These are phyloP conservation scores for Orbilia blumenaviensis DNA, from an alignment of 2,329 filamentous ascomycete genomes.

Conservation along the genomic window DNA sequence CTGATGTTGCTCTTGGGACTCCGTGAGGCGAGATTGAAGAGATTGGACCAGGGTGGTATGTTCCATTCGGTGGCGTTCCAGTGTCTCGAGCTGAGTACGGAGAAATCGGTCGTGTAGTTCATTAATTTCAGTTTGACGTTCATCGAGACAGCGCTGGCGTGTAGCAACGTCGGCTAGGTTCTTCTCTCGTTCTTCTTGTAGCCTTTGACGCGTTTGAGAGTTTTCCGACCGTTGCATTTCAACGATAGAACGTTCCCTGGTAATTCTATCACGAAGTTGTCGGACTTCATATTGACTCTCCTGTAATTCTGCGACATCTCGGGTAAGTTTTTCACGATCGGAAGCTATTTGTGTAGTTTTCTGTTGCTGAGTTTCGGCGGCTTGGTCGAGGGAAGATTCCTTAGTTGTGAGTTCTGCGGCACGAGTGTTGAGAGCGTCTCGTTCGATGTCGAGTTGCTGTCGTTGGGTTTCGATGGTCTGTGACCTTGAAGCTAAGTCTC, in stretches of 20 bases:
- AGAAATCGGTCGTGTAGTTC: conserved; percentile 40
- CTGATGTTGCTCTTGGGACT: conserved; percentile 27
- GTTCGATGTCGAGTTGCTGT: conserved; percentile 23
- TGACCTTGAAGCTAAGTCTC: conserved; percentile 18
- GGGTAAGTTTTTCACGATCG: conserved; percentile 4
- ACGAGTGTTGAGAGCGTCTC: conserved; percentile 2
- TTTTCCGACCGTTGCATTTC: conserved; percentile 42
- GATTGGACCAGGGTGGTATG: conserved; percentile 36
- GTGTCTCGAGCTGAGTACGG: conserved; percentile 40
- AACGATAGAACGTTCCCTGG: conserved; percentile 18
- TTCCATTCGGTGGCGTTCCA: conserved; percentile 38
- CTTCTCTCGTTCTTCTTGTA: conserved; percentile 25
- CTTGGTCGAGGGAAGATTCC: conserved; percentile 13
- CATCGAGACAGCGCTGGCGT: conserved; percentile 16
- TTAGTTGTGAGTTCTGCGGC: conserved; percentile 3
- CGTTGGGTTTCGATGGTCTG: conserved; percentile 5
- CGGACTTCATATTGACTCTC: conserved; percentile 31
- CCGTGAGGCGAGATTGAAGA: conserved; percentile 32
- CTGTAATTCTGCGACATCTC: conserved; percentile 16
- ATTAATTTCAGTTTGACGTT: conserved; percentile 41
- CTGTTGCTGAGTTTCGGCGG: not conserved
- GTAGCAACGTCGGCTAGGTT: not conserved
- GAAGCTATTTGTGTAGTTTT: conserved; percentile 10
- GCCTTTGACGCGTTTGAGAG: conserved; percentile 2
- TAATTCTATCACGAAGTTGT: conserved; percentile 14